Evolutionary conservation across 768 basidiomycete genomes (phyloP), one percentile per base, ranked within the genome.

Genomic region (Lactarius hatsudake): DNA sequence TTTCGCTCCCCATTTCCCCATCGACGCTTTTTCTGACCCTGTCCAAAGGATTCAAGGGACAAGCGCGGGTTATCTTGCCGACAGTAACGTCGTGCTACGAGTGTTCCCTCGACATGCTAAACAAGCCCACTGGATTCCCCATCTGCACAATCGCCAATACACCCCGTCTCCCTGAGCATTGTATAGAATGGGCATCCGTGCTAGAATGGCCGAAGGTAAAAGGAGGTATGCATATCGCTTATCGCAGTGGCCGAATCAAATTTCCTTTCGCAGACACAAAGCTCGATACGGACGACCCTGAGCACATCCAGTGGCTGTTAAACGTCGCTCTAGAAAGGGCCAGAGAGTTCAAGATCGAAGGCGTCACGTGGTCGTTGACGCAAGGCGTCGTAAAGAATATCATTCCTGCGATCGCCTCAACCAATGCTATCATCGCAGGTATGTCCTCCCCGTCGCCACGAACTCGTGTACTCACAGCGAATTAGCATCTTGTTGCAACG

Each of bases 321-420:
- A 85, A 85, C 62, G 76, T 87, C 15, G 97, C 97, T 15, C 81
- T 85, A 28, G 82, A 84, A 23, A 90, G 97, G 61, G 97, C 97
- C 5, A 84, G 89, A 68, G 91, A 96, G 74, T 98, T 96, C 82
- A 95, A 93, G 69, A 98, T 99, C 63, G 94, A 98, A 75, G 97
- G 97, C 55, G 96, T 99, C 20, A 98, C 97, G 10, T 99, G 96
- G 94, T 89, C 91, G 2, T 80, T 96, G 43, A 98, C 97, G 0
- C 97, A 99, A 76, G 97, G 97, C 53, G 97, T 99, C 61, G 97
- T 99, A 56, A 99, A 99, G 84, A 97, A 97, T 73, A 97, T 99
- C 78, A 98, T 99, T 69, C 96, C 97, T 26, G 96, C 97, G 54
- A 98, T 99, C 71, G 97, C 97, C 2, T 96, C 93, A 0, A 99